phyloP scores from a whole-genome alignment of 192 early-diverging fungal genomes.

The Backusella sp. region DNA sequence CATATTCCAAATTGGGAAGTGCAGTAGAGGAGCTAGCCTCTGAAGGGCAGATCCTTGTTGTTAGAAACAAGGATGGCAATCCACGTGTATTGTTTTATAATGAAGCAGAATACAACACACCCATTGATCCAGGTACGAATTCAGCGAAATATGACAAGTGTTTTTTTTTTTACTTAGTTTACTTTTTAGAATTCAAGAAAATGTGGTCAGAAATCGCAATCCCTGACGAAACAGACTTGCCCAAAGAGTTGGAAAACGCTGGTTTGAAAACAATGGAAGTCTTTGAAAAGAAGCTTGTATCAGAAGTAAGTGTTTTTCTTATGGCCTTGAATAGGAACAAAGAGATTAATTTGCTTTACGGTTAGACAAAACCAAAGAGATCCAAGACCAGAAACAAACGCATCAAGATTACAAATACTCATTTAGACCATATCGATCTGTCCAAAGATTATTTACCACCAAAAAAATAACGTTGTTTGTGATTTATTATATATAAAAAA shows the following conservation, averaged over 20 bases:
- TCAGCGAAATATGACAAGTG: neutral
- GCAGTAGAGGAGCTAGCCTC: constrained; percentile 55
- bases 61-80: constrained; percentile 61
- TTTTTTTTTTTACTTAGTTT: neutral
- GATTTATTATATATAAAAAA: neutral
- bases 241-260: constrained; percentile 66
- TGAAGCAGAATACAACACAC: constrained; percentile 47
- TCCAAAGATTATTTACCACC: constrained; percentile 68
- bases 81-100: constrained; percentile 73
- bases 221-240: constrained; percentile 72
- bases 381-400: constrained; percentile 61
- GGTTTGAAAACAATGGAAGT: constrained; percentile 74
- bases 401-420: constrained; percentile 79
- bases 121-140: constrained; percentile 49
- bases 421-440: constrained; percentile 70
- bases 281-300: constrained; percentile 58
- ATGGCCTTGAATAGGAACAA: neutral
- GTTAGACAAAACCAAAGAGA: constrained; percentile 50
- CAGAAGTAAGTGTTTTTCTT: constrained; percentile 38
- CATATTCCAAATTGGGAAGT: constrained; percentile 60
- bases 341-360: neutral
- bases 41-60: constrained; percentile 59
- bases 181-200: constrained; percentile 63
- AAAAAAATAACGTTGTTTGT: constrained; percentile 8
- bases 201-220: constrained; percentile 68